Evolutionary conservation across 2,329 filamentous ascomycete genomes (phyloP), one percentile per base, ranked within the genome.

Genomic region (Emericellopsis cladophorae): DNA sequence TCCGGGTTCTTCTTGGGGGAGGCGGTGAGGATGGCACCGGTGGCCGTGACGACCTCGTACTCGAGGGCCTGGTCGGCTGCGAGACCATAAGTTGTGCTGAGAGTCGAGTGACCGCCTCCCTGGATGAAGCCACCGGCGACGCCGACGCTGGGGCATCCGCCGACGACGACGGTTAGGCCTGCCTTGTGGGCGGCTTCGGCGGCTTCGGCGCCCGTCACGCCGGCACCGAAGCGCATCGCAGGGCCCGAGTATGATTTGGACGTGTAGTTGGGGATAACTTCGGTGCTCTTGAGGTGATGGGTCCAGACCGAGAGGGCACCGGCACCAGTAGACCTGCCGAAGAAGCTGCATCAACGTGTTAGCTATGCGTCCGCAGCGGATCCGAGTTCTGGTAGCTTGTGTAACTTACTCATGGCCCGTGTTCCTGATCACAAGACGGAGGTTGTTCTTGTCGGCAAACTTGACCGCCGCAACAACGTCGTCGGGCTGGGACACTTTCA

Each of bases 121-220:
- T 76, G 72, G 2, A 64, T 68, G 48, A 74, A 82, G 1, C 78
- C 76, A n/a, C 77, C 79, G 0, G 72, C 68, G 2, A 76, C 50
- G 1, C 76, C 76, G 7, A 81, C 76, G 0, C 68, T 72, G 1
- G 54, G 49, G 43, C 73, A 74, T 15, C 72, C 70, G 7, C 76
- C 76, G 15, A 69, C 72, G 6, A 79, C 66, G 0, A 76, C 61
- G 0, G 62, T 64, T 7, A 70, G 57, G 1, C 65, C 65, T 9
- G 65, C 52, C 14, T 61, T 52, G 24, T 70, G 50, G 0, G 72
- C 72, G 23, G 64, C 65, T 26, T 53, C 54, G 33, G 68, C 59
- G 0, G 63, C 64, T 15, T 79, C 70, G 14, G 54, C 58, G 0
- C 63, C 73, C 37, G 67, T 61, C 1, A 76, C 60, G 22, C 76